Percentiles rank a stretch among this genome's conserved stretches.
Evolutionary conservation across 2,329 filamentous ascomycete genomes (phyloP).

Genomic region (Fusarium brevicatenulatum): DNA sequence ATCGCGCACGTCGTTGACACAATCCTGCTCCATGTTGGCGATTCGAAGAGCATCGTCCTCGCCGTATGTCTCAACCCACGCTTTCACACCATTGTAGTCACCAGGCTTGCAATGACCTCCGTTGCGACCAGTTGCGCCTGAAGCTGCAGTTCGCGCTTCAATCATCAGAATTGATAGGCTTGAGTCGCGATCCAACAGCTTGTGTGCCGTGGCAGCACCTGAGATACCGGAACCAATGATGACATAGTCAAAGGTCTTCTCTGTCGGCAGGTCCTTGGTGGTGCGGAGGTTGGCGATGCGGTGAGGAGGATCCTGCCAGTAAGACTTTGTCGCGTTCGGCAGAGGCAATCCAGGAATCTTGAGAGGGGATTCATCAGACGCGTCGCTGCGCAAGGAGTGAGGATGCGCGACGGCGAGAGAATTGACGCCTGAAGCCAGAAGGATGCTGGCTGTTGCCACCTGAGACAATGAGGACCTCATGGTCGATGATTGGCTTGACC

Average conservation of each 20-base stretch:
- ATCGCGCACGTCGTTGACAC: conserved; percentile 19
- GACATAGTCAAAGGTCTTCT: conserved; percentile 22
- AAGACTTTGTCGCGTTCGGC: conserved; percentile 23
- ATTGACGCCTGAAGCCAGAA: conserved; percentile 3
- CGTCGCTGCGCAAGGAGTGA: neutral
- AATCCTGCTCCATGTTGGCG: conserved; percentile 29
- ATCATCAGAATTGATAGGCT: conserved; percentile 21
- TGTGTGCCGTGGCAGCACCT: conserved; percentile 23
- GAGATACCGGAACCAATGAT: conserved; percentile 28
- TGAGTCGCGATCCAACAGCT: conserved; percentile 17
- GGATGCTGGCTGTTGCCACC: neutral
- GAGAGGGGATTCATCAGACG: conserved; percentile 2
- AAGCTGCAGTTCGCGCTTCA: conserved; percentile 22
- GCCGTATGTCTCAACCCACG: conserved; percentile 13
- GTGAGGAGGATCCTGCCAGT: conserved; percentile 31
- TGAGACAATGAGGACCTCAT: conserved; percentile 15
- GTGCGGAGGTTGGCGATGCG: conserved; percentile 25
- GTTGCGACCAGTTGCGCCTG: conserved; percentile 10
- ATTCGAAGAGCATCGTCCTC: conserved; percentile 21
- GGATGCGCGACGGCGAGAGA: conserved; percentile 1
- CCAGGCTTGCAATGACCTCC: conserved; percentile 24
- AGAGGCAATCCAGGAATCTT: conserved; percentile 20
- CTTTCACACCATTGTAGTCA: conserved; percentile 14
- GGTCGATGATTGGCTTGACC: neutral
- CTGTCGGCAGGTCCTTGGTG: conserved; percentile 11